Conservation (phyloP, 352 stramenopile species). For the Phytophthora constricta region DNA sequence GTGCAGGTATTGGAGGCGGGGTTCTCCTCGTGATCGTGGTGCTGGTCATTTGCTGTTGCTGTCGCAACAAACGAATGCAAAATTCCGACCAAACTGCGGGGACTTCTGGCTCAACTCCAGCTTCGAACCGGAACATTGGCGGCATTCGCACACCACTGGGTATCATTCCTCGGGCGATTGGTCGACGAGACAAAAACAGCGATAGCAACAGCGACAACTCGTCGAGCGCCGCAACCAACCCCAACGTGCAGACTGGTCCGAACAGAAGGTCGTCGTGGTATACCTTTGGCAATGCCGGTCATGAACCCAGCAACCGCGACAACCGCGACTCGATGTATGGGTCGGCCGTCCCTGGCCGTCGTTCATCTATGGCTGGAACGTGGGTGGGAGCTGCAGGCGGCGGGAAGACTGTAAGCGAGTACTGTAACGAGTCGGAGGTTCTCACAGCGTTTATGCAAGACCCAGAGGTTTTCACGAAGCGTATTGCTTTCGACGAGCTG, state of each 20-base stretch:
- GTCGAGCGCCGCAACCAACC: conserved; percentile 27
- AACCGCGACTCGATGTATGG: conserved; percentile 4
- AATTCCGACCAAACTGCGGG: conserved; percentile 4
- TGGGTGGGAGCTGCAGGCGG: conserved; percentile 31
- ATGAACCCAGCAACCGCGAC: conserved; percentile 28
- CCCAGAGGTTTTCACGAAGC: conserved; percentile 50
- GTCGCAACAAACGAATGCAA: conserved; percentile 26
- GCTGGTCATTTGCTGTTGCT: conserved; percentile 26
- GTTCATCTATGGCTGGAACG: conserved; percentile 39
- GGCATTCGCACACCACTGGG: conserved; percentile 15
- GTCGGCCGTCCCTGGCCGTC: conserved; percentile 23
- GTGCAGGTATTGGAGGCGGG: conserved; percentile 20
- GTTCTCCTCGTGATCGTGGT: conserved; percentile 26
- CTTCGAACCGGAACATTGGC: conserved; percentile 9
- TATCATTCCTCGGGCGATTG: conserved; percentile 29
- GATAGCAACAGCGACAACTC: conserved; percentile 29
- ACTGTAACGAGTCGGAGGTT: conserved; percentile 63
- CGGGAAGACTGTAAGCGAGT: conserved; percentile 62
- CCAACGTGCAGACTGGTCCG: conserved; percentile 26
- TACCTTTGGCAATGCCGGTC: conserved; percentile 28
- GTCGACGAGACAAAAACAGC: conserved; percentile 19
- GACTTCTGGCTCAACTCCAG: conserved; percentile 15
- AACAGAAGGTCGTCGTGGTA: conserved; percentile 40
- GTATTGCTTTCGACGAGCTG: conserved; percentile 70
- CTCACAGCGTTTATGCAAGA: conserved; percentile 64